phyloP scores from a whole-genome alignment of 352 stramenopile species.

The Phytophthora vignae region DNA sequence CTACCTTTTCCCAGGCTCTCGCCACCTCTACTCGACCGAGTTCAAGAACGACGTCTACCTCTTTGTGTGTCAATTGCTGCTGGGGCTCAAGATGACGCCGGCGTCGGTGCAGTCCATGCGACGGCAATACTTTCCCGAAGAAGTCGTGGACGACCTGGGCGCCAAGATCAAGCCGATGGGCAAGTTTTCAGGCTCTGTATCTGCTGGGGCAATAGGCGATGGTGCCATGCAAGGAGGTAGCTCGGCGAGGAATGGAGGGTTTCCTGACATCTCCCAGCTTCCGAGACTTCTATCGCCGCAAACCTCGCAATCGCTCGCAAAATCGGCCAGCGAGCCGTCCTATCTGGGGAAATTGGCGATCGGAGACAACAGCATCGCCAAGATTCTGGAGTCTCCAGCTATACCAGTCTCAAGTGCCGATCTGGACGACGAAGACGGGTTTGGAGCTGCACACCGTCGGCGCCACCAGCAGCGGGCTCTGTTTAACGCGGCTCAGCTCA shows the following conservation, averaged over 20 bases:
- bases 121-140: constrained; percentile 77
- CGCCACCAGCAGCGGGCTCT: constrained; percentile 72
- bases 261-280: constrained; percentile 24
- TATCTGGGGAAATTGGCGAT: constrained; percentile 57
- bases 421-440: constrained; percentile 23
- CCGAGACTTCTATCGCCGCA: constrained; percentile 44
- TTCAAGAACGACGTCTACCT: constrained; percentile 88
- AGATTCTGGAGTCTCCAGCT: constrained; percentile 48
- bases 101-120: constrained; percentile 77
- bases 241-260: constrained; percentile 17
- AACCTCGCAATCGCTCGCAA: constrained; percentile 38
- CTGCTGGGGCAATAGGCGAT: constrained; percentile 18
- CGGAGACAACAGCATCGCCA: constrained; percentile 67
- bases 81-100: constrained; percentile 71
- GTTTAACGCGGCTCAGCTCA: constrained; percentile 87
- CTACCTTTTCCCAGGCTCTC: constrained; percentile 89
- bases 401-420: constrained; percentile 10
- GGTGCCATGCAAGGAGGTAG: constrained; percentile 4
- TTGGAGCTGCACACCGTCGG: constrained; percentile 24
- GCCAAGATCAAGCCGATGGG: constrained; percentile 44
- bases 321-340: constrained; percentile 58
- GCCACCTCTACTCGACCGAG: constrained; percentile 81
- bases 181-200: constrained; percentile 31
- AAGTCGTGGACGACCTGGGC: constrained; percentile 65
- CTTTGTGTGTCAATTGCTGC: constrained; percentile 76